These are phyloP conservation scores for Boletellus sp. DNA, from an alignment of 1,284 basidiomycete genomes.

Conservation along the genomic window DNA sequence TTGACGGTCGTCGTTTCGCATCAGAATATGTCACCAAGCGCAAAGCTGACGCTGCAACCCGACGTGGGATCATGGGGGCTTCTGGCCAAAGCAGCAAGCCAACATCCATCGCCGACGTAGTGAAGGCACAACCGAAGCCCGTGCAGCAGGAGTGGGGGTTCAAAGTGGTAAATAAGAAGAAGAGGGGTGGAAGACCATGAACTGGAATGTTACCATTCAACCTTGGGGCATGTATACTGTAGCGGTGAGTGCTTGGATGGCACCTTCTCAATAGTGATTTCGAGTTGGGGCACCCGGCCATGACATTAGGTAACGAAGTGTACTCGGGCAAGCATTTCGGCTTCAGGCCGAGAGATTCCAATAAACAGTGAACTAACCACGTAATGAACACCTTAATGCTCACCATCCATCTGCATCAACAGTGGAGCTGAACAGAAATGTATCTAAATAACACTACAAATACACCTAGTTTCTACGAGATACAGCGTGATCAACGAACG, in stretches of 20 bases:
- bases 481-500: conserved; percentile 11
- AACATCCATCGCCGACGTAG: conserved; percentile 80
- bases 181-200: conserved; percentile 63
- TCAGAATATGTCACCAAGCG: conserved; percentile 85
- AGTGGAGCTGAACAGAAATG: not conserved
- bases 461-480: conserved; percentile 21
- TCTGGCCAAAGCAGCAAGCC: conserved; percentile 47
- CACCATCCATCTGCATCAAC: too few species aligned
- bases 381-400: too few species aligned
- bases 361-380: too few species aligned
- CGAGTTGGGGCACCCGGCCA: not conserved
- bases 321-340: too few species aligned
- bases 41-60: conserved; percentile 67
- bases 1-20: conserved; percentile 93
- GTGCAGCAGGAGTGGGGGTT: conserved; percentile 77
- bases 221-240: conserved; percentile 12
- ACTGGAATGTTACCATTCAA: not conserved
- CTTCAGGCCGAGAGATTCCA: too few species aligned
- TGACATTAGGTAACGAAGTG: too few species aligned
- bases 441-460: conserved; percentile 14
- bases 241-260: conserved; percentile 23
- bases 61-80: conserved; percentile 41
- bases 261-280: conserved; percentile 9
- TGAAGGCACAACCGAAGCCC: conserved; percentile 83
- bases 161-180: conserved; percentile 92